A percentile compares a stretch with the other conserved stretches of the same genome.
These are phyloP conservation scores for Colletotrichum karsti DNA, from an alignment of 2,329 filamentous ascomycete species.

Conservation along the genomic window DNA sequence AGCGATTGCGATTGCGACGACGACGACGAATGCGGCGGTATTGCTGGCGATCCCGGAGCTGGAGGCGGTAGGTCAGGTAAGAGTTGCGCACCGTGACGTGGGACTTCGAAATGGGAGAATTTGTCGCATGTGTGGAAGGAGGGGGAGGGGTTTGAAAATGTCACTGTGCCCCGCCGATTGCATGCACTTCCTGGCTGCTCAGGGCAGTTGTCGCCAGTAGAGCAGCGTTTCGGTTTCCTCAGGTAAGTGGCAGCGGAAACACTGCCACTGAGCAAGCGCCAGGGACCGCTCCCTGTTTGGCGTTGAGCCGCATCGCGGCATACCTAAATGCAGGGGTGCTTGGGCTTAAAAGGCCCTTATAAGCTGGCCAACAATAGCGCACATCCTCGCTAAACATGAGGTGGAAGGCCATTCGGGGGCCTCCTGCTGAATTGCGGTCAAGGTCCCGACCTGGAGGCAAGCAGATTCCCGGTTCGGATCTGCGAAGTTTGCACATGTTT, in stretches of 20 bases:
- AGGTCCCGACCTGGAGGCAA: no score
- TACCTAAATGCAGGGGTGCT: neutral
- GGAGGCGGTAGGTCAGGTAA: neutral
- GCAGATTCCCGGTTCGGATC: no score
- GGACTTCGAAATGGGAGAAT: neutral
- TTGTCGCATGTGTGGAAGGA: neutral
- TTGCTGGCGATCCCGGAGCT: neutral
- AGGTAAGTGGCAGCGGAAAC: neutral
- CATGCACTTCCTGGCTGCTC: neutral
- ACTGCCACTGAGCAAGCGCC: neutral
- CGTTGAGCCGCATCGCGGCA: constrained; percentile 1
- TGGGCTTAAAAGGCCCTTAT: no score
- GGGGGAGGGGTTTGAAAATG: neutral
- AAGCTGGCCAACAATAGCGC: no score
- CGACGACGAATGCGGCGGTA: neutral
- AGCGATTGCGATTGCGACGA: neutral
- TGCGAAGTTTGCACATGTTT: no score
- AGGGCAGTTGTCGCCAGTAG: neutral
- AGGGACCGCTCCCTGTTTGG: neutral
- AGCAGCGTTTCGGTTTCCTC: neutral
- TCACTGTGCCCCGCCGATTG: neutral
- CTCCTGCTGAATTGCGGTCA: no score
- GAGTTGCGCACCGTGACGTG: neutral
- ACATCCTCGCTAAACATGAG: neutral
- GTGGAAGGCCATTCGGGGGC: no score